Percentiles rank a stretch among this genome's conserved stretches.
Evolutionary conservation across 2,329 filamentous ascomycete species (phyloP).

Genomic region (Fusarium anthophilum): DNA sequence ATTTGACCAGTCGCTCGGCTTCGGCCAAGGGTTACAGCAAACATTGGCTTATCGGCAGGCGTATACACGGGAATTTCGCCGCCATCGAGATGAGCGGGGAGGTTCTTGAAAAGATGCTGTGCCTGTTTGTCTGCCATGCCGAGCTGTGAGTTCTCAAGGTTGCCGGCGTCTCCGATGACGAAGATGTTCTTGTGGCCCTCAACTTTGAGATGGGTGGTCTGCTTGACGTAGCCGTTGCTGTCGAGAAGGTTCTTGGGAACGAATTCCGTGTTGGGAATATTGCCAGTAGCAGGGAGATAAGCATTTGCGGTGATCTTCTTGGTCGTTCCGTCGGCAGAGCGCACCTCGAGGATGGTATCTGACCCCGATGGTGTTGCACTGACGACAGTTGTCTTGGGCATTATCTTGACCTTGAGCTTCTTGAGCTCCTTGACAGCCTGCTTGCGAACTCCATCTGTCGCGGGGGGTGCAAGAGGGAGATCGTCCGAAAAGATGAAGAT

Average conservation of each 20-base stretch:
- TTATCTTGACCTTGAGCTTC: conserved; percentile 55
- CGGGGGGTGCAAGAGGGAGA: conserved; percentile 50
- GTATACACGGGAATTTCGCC: conserved; percentile 45
- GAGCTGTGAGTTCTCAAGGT: conserved; percentile 50
- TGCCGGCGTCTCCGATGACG: conserved; percentile 55
- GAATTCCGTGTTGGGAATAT: conserved; percentile 57
- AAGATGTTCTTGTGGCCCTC: conserved; percentile 54
- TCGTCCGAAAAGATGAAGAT: conserved; percentile 53
- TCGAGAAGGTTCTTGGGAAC: conserved; percentile 51
- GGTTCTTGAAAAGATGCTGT: conserved; percentile 47
- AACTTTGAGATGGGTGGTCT: conserved; percentile 50
- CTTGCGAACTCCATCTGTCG: conserved; percentile 52
- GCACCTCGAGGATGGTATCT: conserved; percentile 49
- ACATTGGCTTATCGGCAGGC: conserved; percentile 42
- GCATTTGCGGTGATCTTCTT: conserved; percentile 54
- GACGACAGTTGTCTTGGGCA: conserved; percentile 52
- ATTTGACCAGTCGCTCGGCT: conserved; percentile 52
- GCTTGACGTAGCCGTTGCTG: conserved; percentile 47
- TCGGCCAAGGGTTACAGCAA: conserved; percentile 53
- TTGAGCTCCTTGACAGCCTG: conserved; percentile 51
- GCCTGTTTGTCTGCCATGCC: conserved; percentile 47
- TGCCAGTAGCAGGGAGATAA: conserved; percentile 59
- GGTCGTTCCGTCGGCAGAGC: conserved; percentile 45
- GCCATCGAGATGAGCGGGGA: conserved; percentile 48
- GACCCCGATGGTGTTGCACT: conserved; percentile 36